Evolutionary conservation across 2,329 filamentous ascomycete species (phyloP).

Genomic region (Fusarium gaditjirri): DNA sequence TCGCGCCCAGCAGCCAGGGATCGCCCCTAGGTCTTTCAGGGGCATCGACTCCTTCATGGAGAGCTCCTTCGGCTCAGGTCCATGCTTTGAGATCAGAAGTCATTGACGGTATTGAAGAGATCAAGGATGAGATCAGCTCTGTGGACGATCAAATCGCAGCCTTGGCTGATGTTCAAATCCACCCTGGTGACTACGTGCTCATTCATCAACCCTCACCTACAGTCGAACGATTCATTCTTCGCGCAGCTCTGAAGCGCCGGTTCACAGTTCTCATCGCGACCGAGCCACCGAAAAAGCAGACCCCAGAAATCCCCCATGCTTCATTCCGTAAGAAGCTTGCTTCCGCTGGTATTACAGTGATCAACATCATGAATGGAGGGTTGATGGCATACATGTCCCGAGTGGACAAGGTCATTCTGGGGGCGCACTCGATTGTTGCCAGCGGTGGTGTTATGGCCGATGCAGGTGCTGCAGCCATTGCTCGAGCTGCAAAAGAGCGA

Average conservation of each 20-base stretch:
- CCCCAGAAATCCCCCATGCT: constrained; percentile 56
- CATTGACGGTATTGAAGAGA: constrained; percentile 92
- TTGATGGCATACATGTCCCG: constrained; percentile 94
- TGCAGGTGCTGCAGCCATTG: constrained; percentile 84
- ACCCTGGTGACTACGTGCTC: constrained; percentile 91
- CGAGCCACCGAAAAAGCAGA: constrained; percentile 58
- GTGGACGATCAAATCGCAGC: constrained; percentile 93
- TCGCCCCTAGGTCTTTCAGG: constrained; percentile 62
- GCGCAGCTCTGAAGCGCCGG: constrained; percentile 87
- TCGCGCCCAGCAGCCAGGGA: constrained; percentile 48
- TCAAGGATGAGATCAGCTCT: constrained; percentile 93
- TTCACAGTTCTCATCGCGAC: constrained; percentile 91
- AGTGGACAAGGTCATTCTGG: constrained; percentile 94
- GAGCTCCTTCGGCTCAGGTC: constrained; percentile 56
- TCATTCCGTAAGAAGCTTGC: constrained; percentile 81
- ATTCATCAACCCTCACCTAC: constrained; percentile 88
- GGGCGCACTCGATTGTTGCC: constrained; percentile 86
- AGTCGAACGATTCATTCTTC: constrained; percentile 88
- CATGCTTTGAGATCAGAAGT: constrained; percentile 89
- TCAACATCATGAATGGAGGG: constrained; percentile 85
- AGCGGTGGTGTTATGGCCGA: constrained; percentile 89
- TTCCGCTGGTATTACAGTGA: constrained; percentile 81
- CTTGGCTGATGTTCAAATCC: constrained; percentile 90
- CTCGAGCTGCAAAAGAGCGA: constrained; percentile 84
- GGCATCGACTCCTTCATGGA: constrained; percentile 60